Conservation (phyloP, 768 basidiomycete genomes). For the Holtermanniella nyarrowii region DNA sequence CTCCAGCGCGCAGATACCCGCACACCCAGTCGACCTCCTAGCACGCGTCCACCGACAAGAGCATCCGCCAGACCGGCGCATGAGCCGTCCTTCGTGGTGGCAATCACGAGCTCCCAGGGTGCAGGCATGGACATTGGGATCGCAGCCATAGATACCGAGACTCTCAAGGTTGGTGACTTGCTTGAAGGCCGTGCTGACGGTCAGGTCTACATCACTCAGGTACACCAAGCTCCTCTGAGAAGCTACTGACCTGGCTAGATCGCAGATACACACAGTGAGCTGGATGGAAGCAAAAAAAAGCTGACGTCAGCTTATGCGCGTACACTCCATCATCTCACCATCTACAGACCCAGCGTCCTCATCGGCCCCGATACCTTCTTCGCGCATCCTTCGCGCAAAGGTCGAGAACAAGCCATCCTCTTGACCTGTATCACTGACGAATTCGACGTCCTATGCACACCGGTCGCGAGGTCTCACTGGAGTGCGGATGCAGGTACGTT, state of each 20-base stretch:
- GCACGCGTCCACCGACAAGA: conserved; percentile 2
- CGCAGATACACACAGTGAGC: conserved; percentile 56
- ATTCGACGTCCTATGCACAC: conserved; percentile 57
- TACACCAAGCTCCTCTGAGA: background rate
- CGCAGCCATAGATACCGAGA: conserved; percentile 59
- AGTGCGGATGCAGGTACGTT: conserved; percentile 62
- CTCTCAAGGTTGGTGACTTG: background rate
- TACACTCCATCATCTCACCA: conserved; percentile 17
- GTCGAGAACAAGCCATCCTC: conserved; percentile 48
- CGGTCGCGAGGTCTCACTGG: conserved; percentile 72
- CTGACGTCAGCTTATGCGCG: conserved; percentile 8
- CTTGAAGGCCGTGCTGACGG: background rate
- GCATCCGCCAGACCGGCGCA: conserved; percentile 7
- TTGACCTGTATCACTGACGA: conserved; percentile 65
- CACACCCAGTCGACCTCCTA: conserved; percentile 4
- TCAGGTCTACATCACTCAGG: background rate
- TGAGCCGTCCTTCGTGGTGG: conserved; percentile 3
- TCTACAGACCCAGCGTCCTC: conserved; percentile 54
- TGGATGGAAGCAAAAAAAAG: no score
- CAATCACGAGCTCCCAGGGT: conserved; percentile 41
- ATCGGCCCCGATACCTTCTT: conserved; percentile 64
- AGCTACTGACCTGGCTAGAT: conserved; percentile 52
- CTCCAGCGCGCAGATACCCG: background rate
- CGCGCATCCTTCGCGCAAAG: background rate
- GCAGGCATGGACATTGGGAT: conserved; percentile 76